Conservation (phyloP, 257 asterid genomes). For the Ilex asprella region DNA sequence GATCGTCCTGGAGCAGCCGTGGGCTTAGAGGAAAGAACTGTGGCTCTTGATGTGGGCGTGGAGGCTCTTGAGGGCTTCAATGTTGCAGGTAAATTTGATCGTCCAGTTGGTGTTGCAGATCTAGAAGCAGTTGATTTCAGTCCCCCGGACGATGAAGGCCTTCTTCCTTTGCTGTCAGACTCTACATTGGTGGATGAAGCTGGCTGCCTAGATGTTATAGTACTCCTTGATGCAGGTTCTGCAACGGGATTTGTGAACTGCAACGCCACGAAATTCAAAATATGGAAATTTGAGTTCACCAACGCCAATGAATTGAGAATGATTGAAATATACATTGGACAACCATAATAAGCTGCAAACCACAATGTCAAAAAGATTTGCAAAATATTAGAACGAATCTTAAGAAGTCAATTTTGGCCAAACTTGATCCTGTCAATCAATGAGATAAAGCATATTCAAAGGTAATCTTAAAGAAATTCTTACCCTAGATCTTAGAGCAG, state of each 20-base stretch:
- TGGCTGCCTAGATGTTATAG: constrained; percentile 12
- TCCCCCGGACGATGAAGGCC: constrained; percentile 34
- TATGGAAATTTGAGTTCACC: too few relatives aligned
- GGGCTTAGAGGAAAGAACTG: constrained; percentile 41
- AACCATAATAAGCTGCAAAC: background rate
- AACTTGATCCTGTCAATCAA: background rate
- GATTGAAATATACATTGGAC: background rate
- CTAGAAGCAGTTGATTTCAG: constrained; percentile 33
- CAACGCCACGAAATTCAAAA: constrained; percentile 19
- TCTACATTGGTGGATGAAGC: constrained; percentile 12
- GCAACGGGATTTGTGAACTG: constrained; percentile 33
- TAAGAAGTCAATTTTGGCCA: too few relatives aligned
- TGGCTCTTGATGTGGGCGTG: constrained; percentile 50
- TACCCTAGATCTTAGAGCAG: constrained; percentile 32
- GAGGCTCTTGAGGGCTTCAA: constrained; percentile 42
- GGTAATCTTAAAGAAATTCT: constrained; percentile 10
- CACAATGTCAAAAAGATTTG: too few relatives aligned
- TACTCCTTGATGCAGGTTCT: constrained; percentile 17
- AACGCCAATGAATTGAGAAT: too few relatives aligned
- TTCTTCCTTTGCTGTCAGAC: constrained; percentile 25
- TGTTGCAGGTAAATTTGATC: constrained; percentile 32
- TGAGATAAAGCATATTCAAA: too few relatives aligned
- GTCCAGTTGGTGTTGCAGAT: constrained; percentile 51
- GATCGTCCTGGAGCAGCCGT: constrained; percentile 33
- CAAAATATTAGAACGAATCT: background rate